Base-by-base conservation (phyloP, 129 eudicot genomes). In the Pseudognaphalium luteoalbum region DNA sequence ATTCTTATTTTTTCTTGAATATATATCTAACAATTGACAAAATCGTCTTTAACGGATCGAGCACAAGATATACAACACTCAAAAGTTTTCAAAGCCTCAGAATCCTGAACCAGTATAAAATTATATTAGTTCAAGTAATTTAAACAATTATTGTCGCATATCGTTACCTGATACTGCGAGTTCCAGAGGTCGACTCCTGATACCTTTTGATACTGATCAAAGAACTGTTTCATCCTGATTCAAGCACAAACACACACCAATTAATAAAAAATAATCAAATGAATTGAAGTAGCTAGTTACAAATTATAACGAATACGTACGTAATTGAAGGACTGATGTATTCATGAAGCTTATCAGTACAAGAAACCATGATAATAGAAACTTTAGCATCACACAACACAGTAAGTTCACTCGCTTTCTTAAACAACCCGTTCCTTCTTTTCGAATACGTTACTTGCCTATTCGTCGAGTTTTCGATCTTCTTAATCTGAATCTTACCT, bases 401-500 rank as follows among this genome's bases (percentile, higher is more conserved):
- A 17, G 92, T 85, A 19, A 90, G 92, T 44, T 90, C 92, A 37
- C 71, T 81, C 12, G 96, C 96, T 74, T 90, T 90, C 81, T 90
- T 90, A 75, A 90, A 87, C 68, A 90, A 74, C 22, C 96, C 92
- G 57, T 81, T 87, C 74, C 92, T 81, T 66, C 92, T 74, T 85
- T 87, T 90, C 16, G 96, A 90, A 22, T 90, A 90, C 10, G 92
- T 90, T 5, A 90, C 96, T 60, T 90, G 92, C 82, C 92, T 77
- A 86, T 90, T 90, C 34, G 96, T 90, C 11, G 87, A 85, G 88
- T 90, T 87, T 77, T 90, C 92, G 6, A 90, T 90, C 85, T 78
- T 90, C 87, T 80, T 90, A 78, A 90, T 90, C 92, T 90, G 90
- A 86, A 90, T 90, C 87, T 90, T 90, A 52, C 92, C 96, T 71